Conservation (phyloP, 306 rosid genomes). For the Rubus parviflorus region DNA sequence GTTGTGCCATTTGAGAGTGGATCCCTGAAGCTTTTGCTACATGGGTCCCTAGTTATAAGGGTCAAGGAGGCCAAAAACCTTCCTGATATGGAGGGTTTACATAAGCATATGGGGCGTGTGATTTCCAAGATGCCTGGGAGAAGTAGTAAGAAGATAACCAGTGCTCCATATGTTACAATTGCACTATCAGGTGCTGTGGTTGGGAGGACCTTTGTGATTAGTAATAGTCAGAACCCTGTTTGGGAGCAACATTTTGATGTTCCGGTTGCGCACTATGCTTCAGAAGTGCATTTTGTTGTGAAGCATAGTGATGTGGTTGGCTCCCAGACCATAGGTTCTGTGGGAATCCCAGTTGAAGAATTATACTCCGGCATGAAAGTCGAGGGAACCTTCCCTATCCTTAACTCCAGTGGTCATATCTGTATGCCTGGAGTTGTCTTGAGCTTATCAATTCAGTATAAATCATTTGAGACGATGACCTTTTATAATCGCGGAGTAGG, state of each 20-base stretch:
- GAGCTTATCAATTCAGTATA: conserved; percentile 68
- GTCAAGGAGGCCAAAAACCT: conserved; percentile 62
- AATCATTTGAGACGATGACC: conserved; percentile 40
- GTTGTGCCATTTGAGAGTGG: conserved; percentile 46
- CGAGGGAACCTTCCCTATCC: conserved; percentile 67
- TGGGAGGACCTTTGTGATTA: conserved; percentile 75
- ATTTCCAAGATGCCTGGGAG: conserved; percentile 37
- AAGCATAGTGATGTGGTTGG: conserved; percentile 69
- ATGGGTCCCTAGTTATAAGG: conserved; percentile 66
- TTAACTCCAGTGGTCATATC: conserved; percentile 49
- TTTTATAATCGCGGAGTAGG: conserved; percentile 46
- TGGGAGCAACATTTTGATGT: conserved; percentile 83
- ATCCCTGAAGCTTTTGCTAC: conserved; percentile 55
- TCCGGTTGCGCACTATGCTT: conserved; percentile 71
- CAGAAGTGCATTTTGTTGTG: conserved; percentile 71
- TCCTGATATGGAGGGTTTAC: conserved; percentile 71
- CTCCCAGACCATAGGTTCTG: conserved; percentile 69
- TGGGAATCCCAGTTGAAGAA: conserved; percentile 61
- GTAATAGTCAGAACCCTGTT: conserved; percentile 58
- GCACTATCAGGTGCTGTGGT: conserved; percentile 66
- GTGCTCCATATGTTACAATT: conserved; percentile 81
- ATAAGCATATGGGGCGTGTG: conserved; percentile 52
- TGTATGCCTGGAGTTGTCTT: conserved; percentile 58
- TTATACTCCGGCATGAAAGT: conserved; percentile 40
- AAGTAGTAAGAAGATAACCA: conserved; percentile 35